Conservation (phyloP, 345 rosid species). For the Excoecaria cochinchinensis region DNA sequence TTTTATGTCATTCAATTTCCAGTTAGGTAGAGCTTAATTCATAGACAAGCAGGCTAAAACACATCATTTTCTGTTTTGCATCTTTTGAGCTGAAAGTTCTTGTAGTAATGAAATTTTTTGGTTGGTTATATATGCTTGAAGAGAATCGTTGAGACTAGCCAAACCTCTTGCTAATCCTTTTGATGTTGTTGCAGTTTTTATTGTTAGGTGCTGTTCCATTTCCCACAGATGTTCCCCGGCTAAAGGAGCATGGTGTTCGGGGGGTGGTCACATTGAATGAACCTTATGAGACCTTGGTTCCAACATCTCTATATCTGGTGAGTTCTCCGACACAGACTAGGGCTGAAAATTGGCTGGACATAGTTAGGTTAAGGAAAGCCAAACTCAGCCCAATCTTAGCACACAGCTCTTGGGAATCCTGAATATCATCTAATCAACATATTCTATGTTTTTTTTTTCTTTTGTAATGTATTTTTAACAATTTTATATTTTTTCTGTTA, state of each 20-base stretch:
- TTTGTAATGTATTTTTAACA: neutral
- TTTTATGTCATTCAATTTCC: too few relatives aligned
- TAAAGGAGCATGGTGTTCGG: constrained; percentile 32
- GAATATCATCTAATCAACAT: neutral
- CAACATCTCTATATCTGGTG: constrained; percentile 34
- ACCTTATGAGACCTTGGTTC: constrained; percentile 35
- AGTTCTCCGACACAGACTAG: constrained; percentile 2
- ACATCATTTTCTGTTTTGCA: too few relatives aligned
- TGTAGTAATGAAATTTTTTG: too few relatives aligned
- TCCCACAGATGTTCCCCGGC: constrained; percentile 33
- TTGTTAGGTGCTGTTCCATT: constrained; percentile 40
- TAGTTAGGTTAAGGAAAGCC: neutral
- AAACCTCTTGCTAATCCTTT: neutral
- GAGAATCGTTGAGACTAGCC: neutral
- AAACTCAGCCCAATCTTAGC: neutral
- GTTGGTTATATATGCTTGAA: too few relatives aligned
- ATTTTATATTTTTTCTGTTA: neutral
- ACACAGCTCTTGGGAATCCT: neutral
- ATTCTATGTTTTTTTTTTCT: neutral
- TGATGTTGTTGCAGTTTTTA: constrained; percentile 22
- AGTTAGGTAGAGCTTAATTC: too few relatives aligned
- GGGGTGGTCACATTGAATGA: constrained; percentile 38
- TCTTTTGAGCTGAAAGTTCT: too few relatives aligned
- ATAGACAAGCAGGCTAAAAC: too few relatives aligned
- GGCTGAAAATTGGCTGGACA: neutral